A percentile compares a stretch with the other conserved stretches of the same genome.
These are phyloP conservation scores for Syncephalastrum contaminatum DNA, from an alignment of 371 early-diverging fungal genomes.

Conservation along the genomic window DNA sequence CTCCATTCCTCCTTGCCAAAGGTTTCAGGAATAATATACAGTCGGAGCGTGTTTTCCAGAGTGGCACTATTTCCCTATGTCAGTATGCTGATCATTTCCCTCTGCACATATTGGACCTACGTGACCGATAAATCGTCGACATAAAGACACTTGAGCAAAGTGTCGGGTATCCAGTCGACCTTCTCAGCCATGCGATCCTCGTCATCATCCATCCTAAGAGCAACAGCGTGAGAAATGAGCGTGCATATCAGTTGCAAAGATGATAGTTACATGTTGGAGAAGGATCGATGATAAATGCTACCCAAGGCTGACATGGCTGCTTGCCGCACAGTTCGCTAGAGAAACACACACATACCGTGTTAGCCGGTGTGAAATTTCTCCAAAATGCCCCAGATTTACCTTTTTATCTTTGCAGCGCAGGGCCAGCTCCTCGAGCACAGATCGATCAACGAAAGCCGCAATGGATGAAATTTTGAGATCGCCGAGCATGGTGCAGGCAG, in stretches of 20 bases:
- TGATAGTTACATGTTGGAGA: slow-evolving; percentile 58
- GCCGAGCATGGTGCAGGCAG: slow-evolving; percentile 69
- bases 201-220: slow-evolving; percentile 4
- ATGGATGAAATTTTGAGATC: slow-evolving; percentile 58
- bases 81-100: slow-evolving; percentile 3
- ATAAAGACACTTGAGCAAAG: slow-evolving; percentile 74
- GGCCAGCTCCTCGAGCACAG: slow-evolving; percentile 64
- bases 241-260: neutral
- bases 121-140: slow-evolving; percentile 75
- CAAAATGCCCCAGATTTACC: slow-evolving; percentile 29
- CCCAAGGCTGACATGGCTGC: slow-evolving; percentile 79
- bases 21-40: slow-evolving; percentile 38
- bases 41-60: slow-evolving; percentile 39
- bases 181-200: slow-evolving; percentile 35
- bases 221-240: neutral
- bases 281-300: slow-evolving; percentile 68
- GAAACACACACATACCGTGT: neutral
- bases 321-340: slow-evolving; percentile 56
- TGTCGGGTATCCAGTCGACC: slow-evolving; percentile 83
- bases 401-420: slow-evolving; percentile 89
- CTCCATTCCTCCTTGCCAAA: slow-evolving; percentile 54
- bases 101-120: slow-evolving; percentile 33
- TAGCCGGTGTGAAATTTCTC: too few species aligned
- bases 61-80: slow-evolving; percentile 14
- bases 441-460: slow-evolving; percentile 52